Conservation (phyloP, 116 monocot genomes). For the Phalaenopsis hybrid region DNA sequence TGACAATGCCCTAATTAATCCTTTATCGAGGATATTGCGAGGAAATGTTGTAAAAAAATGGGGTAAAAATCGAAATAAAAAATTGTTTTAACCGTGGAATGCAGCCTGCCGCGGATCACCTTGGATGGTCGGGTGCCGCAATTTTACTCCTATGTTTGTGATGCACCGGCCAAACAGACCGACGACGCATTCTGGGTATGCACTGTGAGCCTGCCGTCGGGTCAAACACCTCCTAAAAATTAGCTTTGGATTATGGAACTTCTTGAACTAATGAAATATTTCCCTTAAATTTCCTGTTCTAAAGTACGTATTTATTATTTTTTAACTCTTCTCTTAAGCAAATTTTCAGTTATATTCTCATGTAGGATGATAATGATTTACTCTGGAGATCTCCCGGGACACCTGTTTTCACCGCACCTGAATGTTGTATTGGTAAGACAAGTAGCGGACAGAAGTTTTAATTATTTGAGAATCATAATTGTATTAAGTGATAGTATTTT, state of each 20-base stretch:
- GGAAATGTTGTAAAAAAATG: too few relatives aligned
- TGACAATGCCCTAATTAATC: too few relatives aligned
- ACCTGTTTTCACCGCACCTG: slow-evolving; percentile 91
- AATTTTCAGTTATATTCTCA: background rate
- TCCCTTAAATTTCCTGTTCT: background rate
- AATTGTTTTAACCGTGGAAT: too few relatives aligned
- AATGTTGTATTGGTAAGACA: slow-evolving; percentile 67
- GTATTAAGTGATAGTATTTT: background rate
- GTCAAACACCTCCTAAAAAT: too few relatives aligned
- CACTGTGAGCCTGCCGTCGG: too few relatives aligned
- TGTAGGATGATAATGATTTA: slow-evolving; percentile 74
- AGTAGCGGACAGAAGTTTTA: background rate
- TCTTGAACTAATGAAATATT: background rate
- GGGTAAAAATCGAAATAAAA: too few relatives aligned
- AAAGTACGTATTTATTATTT: background rate
- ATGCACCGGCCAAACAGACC: too few relatives aligned
- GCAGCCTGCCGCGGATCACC: too few relatives aligned
- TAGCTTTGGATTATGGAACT: background rate
- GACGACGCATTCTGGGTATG: too few relatives aligned
- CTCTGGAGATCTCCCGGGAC: slow-evolving; percentile 82
- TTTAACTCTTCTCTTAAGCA: background rate
- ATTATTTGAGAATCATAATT: background rate
- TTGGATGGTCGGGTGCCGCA: too few relatives aligned
- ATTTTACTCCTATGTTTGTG: too few relatives aligned
- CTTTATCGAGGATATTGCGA: too few relatives aligned